Conservation (phyloP, 2,329 filamentous ascomycete species). For the Colletotrichum graminicola region DNA sequence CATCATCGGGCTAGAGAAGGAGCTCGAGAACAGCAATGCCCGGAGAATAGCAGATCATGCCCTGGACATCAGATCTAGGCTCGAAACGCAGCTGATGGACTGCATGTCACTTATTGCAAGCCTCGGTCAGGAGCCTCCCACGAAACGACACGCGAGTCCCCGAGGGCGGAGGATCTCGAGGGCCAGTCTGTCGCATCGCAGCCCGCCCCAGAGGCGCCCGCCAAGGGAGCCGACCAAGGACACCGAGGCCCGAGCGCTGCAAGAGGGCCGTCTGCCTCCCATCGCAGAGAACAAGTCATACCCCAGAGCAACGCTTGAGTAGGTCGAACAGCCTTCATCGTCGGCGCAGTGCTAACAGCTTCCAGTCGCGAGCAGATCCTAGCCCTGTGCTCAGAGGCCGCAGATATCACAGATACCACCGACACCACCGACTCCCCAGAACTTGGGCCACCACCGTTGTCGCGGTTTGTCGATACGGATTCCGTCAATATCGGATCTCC, state of each 20-base stretch:
- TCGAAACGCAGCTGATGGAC: constrained; percentile 80
- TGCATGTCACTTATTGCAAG: constrained; percentile 75
- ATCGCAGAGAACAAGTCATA: constrained; percentile 79
- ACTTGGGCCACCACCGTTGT: constrained; percentile 73
- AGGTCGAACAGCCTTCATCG: constrained; percentile 48
- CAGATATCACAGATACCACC: constrained; percentile 55
- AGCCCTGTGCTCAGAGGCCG: constrained; percentile 65
- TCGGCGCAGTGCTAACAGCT: constrained; percentile 43
- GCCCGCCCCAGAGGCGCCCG: constrained; percentile 68
- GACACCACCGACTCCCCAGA: constrained; percentile 72
- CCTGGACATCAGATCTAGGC: constrained; percentile 74
- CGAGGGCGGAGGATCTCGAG: constrained; percentile 32
- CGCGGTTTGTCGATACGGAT: constrained; percentile 69
- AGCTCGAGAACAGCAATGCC: constrained; percentile 71
- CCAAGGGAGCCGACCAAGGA: constrained; percentile 67
- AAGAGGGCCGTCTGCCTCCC: constrained; percentile 71
- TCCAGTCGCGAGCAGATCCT: constrained; percentile 72
- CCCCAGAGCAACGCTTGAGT: constrained; percentile 77
- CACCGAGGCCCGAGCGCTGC: constrained; percentile 61
- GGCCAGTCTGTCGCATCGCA: constrained; percentile 49
- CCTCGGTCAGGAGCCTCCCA: constrained; percentile 72
- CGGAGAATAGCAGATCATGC: constrained; percentile 75
- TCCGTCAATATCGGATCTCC: constrained; percentile 67
- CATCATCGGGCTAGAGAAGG: constrained; percentile 76
- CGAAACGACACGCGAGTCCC: constrained; percentile 56